Evolutionary conservation across 1,139 yeast genomes (phyloP), one percentile per base, ranked within the genome.

Genomic region (Geotrichum macrosporum): DNA sequence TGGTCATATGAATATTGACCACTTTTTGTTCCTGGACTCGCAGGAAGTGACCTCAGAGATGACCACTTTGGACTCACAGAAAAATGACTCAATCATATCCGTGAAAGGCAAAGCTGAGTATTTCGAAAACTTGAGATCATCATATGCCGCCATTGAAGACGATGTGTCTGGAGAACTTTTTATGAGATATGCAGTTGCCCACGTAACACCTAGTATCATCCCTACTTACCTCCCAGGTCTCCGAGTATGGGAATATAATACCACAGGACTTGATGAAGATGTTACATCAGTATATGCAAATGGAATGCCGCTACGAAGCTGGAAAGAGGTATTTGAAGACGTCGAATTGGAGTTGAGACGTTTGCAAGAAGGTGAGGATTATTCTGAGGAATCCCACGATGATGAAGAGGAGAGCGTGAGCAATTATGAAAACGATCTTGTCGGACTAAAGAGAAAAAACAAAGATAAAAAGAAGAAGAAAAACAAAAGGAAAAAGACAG

Each of bases 1-100:
- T 62, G 95, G 95, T 0, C 95, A 86, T 61, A 86, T 86, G 95
- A 86, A 86, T 63, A 69, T 85, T 50, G 95, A 86, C 61, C 95
- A 86, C 66, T 85, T 84, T 60, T 73, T 84, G 41, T 86, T 94
- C 0, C 71, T 82, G 55, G 94, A 85, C 66, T 75, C 87, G n/a
- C n/a, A n/a, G 0, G 74, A 33, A 3, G 31, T 52, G 12, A 34
- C 37, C n/a, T 33, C 37, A 9, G 37, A 32, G 12, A 8, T n/a
- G n/a, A n/a, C n/a, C n/a, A n/a, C n/a, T n/a, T n/a, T n/a, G n/a
- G 15, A 2, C 12, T 4, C 30, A 30, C 31, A 21, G 18, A 10
- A 41, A 22, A 5, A 33, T 46, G 30, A 56, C 53, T 2, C 44
- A n/a, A 29, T 34, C 4, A 32, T 41, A 6, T 30, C 39, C 10